Base-by-base conservation (phyloP, 108 stramenopile genomes). In the Fragilariopsis cylindrus region DNA sequence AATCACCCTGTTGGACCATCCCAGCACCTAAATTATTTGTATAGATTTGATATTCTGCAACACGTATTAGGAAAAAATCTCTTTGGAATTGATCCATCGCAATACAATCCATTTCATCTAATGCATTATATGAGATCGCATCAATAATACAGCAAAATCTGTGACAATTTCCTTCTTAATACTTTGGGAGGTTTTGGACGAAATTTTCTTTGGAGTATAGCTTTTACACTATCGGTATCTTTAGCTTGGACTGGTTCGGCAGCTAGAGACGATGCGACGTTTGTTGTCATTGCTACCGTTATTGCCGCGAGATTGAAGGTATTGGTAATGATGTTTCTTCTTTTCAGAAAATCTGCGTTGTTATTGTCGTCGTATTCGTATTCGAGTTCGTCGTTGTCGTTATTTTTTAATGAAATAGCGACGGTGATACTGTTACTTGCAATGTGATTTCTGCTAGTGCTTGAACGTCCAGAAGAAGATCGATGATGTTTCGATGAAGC, bases 41-140 rank as follows among this genome's bases (percentile, higher is more conserved):
- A 69, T 96, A 96, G 7, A 72, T 49, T 72, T 90, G 65, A 56
- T 92, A 93, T 72, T 92, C 91, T 13, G 90, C 88, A 16, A 78
- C 80, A 43, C 92, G 87, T 16, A 90, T 78, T n/a, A 91, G 63
- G 65, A 90, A 87, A 57, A 93, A 93, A 68, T 93, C 92, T 74
- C 88, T 78, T 81, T 96, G 95, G 67, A 96, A 96, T 66, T 92
- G 90, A 81, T 93, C 89, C 93, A 94, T 94, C 0, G 89, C 80
- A 30, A 94, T 91, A 57, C 87, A 82, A 73, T 94, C 90, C 13
- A 94, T 64, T 46, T 82, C 78, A 79, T 94, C 93, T 30, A 92
- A 65, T 16, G 88, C 91, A 67, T 88, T 88, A 79, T 94, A 94
- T 2, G 90, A 90, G 93, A 89, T 30, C 93, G 68, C 93, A 94